Base-by-base conservation (phyloP, 2,329 filamentous ascomycete species). In the Aureobasidium melanogenum region DNA sequence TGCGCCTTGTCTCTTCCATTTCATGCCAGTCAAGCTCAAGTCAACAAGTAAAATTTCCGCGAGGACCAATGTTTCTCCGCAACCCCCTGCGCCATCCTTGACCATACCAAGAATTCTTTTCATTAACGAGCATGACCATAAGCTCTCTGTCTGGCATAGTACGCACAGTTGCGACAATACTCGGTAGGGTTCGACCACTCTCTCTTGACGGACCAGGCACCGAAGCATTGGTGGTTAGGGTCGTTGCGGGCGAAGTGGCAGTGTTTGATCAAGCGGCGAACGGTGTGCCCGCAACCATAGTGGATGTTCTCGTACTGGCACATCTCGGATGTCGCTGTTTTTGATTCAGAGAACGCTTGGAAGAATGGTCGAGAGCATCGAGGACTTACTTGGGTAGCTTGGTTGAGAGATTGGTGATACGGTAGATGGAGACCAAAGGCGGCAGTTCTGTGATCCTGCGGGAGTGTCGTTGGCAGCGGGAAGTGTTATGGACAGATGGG, bases 191-290 rank as follows among this genome's bases (percentile, higher is more conserved):
- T 77, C 77, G 82, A 84, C 69, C 82, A 82, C 64, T 84, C 76
- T 26, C 84, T 80, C 64, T 72, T 76, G 63, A 88, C 78, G 41
- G 82, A 82, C 75, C 88, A 86, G 60, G 89, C 82, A 12, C 84
- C 80, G 65, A 82, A 83, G 72, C 88, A 91, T 67, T 84, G 79
- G 70, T 91, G 87, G 64, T 82, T 79, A 0, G 83, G 83, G 66
- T 90, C 85, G 69, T 88, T 89, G 62, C 88, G 85, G 6, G 88
- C 87, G 66, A 84, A 85, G 73, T 91, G 88, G 72, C 88, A 92
- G 72, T 89, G 82, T 26, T 83, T 84, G 69, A 86, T 84, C 32
- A 88, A 76, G 22, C 84, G 81, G 28, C 80, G 73, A 17, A 77
- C 75, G 5, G 77, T 79, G 74, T 90, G 87, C 32, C 78, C 78